phyloP scores from a whole-genome alignment of 345 rosid species.

The Camelina hispida region DNA sequence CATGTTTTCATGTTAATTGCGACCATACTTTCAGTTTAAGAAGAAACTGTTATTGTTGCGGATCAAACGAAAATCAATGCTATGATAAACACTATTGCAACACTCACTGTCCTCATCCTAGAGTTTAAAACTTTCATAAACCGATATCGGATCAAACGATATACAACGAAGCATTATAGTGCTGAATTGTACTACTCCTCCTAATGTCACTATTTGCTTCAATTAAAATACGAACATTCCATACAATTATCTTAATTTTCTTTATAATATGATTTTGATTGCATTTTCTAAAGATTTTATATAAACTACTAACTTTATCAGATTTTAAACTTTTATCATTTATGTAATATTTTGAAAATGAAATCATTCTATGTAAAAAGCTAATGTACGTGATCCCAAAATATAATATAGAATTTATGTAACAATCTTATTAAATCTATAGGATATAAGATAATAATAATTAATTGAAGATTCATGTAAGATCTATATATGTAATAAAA shows the following conservation, averaged over 20 bases:
- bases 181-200: background rate
- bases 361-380: too few relatives aligned
- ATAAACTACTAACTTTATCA: background rate
- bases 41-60: slow-evolving; percentile 6
- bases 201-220: background rate
- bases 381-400: too few relatives aligned
- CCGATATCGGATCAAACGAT: too few relatives aligned
- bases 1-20: background rate
- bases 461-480: too few relatives aligned
- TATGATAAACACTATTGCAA: background rate
- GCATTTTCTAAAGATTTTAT: background rate
- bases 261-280: background rate
- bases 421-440: too few relatives aligned
- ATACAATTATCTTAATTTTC: background rate
- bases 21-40: background rate
- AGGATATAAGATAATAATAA: too few relatives aligned
- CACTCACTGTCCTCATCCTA: background rate
- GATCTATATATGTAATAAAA: too few relatives aligned
- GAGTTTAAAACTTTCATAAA: background rate
- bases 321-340: too few relatives aligned
- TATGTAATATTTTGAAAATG: too few relatives aligned
- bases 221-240: background rate
- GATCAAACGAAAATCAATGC: background rate
- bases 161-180: background rate
- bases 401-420: too few relatives aligned